A percentile compares a stretch with the other conserved stretches of the same genome.
Conservation (phyloP, 345 rosid species). For the Viola odorata region DNA sequence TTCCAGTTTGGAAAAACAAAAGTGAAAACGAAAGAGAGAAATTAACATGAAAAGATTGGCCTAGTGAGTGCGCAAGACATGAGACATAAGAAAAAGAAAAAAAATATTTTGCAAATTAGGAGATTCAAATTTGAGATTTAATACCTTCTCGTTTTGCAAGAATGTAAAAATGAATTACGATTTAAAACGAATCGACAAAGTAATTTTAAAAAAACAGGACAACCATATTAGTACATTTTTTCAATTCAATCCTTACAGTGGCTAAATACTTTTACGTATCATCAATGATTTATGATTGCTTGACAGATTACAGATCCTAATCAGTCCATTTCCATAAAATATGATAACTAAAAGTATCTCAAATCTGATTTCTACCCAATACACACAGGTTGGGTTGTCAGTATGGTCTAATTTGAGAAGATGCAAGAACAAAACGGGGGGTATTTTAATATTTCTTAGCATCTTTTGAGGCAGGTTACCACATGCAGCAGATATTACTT, state of each 20-base stretch:
- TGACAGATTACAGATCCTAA: too few species aligned
- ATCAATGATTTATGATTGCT: too few species aligned
- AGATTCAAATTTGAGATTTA: not conserved
- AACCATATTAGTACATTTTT: too few species aligned
- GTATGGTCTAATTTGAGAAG: too few species aligned
- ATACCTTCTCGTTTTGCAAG: not conserved
- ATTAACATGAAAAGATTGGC: conserved; percentile 4
- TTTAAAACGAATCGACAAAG: too few species aligned
- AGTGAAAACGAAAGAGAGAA: not conserved
- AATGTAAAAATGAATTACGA: not conserved
- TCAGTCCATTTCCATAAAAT: too few species aligned
- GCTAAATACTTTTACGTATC: too few species aligned
- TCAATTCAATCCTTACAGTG: too few species aligned
- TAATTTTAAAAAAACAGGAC: too few species aligned
- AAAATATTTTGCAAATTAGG: not conserved
- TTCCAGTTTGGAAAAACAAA: conserved; percentile 9
- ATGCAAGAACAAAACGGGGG: not conserved
- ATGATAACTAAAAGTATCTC: too few species aligned
- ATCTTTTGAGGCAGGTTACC: not conserved
- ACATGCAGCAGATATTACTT: not conserved
- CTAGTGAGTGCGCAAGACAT: conserved; percentile 5
- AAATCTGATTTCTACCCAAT: too few species aligned
- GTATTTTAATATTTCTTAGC: not conserved
- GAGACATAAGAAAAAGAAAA: conserved; percentile 7
- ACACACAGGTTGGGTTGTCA: too few species aligned